Percentiles rank a stretch among this genome's conserved stretches.
These are phyloP conservation scores for Leccinum pallidistipes DNA, from an alignment of 1,284 basidiomycete species.

Conservation along the genomic window DNA sequence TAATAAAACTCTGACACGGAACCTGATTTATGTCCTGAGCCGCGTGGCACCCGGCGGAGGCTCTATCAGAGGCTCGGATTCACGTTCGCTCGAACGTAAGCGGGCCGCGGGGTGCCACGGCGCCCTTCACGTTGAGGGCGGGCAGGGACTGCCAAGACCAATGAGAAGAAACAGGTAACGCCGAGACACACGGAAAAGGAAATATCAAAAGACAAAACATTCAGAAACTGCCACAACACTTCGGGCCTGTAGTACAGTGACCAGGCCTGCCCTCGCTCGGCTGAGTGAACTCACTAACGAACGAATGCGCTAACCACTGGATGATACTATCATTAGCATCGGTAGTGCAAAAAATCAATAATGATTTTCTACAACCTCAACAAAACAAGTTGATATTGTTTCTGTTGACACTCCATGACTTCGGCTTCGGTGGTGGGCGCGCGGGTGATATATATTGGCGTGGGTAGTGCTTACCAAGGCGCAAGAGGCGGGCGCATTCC, in stretches of 20 bases:
- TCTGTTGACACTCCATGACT: neutral
- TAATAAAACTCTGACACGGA: neutral
- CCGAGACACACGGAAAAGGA: neutral
- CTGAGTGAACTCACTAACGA: neutral
- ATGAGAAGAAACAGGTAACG: neutral
- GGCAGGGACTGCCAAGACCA: neutral
- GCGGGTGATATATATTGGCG: neutral
- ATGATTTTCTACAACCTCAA: no score
- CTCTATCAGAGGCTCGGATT: neutral
- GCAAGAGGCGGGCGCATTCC: neutral
- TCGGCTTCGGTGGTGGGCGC: neutral
- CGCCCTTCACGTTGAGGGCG: neutral
- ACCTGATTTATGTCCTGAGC: neutral
- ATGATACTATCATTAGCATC: no score
- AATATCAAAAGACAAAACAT: neutral
- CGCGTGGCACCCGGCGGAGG: neutral
- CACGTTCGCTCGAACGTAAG: neutral
- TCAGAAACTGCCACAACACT: neutral
- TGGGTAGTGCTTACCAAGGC: neutral
- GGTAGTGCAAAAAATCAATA: no score
- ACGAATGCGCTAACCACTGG: neutral
- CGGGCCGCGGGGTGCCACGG: no score
- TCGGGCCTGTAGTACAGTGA: no score
- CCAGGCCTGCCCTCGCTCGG: neutral
- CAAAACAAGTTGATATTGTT: no score